Percentiles rank a stretch among this genome's conserved stretches.
Evolutionary conservation across 805 yeast genomes (phyloP).

Genomic region (Wickerhamiella bombiphila): DNA sequence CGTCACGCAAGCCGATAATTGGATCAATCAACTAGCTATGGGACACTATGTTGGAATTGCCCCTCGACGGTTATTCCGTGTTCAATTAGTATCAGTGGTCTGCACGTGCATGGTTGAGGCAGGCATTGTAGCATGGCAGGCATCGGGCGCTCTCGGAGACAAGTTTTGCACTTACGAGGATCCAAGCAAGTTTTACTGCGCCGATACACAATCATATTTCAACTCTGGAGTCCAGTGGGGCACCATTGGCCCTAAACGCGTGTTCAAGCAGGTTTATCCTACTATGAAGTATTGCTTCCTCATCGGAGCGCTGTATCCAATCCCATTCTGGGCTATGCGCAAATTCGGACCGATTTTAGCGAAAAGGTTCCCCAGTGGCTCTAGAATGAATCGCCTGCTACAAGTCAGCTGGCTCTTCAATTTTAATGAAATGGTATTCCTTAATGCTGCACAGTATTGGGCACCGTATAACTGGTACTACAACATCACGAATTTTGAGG

Average conservation of each 20-base stretch:
- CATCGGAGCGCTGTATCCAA: conserved; percentile 28
- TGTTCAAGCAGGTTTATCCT: conserved; percentile 39
- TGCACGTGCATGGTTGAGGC: conserved; percentile 6
- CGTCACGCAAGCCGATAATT: conserved; percentile 48
- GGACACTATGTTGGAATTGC: conserved; percentile 33
- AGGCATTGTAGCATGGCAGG: conserved; percentile 10
- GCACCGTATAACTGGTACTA: conserved; percentile 34
- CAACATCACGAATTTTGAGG: conserved; percentile 28
- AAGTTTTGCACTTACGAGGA: conserved; percentile 26
- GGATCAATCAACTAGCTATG: conserved; percentile 38
- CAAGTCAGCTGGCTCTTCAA: conserved; percentile 2
- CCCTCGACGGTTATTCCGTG: conserved; percentile 10
- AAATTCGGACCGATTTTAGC: conserved; percentile 2
- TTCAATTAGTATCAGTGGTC: conserved; percentile 8
- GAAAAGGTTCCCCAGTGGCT: conserved; percentile 1
- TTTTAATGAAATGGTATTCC: conserved; percentile 8
- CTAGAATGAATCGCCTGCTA: background rate
- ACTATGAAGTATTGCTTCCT: conserved; percentile 47
- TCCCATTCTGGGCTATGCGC: conserved; percentile 10
- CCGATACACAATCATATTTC: conserved; percentile 28
- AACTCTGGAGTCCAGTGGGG: conserved; percentile 42
- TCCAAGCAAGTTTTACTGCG: conserved; percentile 29
- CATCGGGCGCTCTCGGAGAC: conserved; percentile 11
- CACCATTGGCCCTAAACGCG: conserved; percentile 40
- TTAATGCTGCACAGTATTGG: conserved; percentile 13